These are phyloP conservation scores for Omphalotus olearius DNA, from an alignment of 1,284 basidiomycete genomes.

Conservation along the genomic window DNA sequence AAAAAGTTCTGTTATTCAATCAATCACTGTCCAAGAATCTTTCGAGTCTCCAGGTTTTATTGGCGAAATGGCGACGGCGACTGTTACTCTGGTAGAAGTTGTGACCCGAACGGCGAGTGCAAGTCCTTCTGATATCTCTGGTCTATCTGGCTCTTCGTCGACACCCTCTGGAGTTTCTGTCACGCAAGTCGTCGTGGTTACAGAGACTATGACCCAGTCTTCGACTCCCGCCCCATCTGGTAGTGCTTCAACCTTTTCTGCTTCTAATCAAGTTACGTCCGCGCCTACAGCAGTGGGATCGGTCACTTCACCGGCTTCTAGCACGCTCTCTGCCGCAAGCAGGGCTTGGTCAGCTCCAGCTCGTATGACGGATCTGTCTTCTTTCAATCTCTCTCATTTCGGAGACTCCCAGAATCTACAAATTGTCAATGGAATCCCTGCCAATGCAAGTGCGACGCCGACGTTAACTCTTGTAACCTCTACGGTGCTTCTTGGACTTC, in stretches of 20 bases:
- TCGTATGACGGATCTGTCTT: constrained; percentile 50
- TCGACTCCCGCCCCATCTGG: neutral
- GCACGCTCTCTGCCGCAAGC: constrained; percentile 9
- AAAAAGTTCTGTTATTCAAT: no score
- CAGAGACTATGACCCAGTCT: neutral
- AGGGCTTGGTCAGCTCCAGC: constrained; percentile 46
- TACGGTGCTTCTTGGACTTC: constrained; percentile 8
- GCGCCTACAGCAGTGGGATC: neutral
- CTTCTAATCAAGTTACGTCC: neutral
- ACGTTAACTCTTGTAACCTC: constrained; percentile 7
- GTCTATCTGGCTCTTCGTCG: neutral
- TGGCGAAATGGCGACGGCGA: neutral
- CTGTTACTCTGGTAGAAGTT: neutral
- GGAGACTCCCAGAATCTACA: constrained; percentile 53
- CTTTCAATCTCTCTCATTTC: constrained; percentile 59
- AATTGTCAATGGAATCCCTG: constrained; percentile 47
- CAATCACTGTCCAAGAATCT: neutral
- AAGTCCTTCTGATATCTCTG: neutral
- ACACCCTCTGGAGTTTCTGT: neutral
- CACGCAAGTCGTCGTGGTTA: neutral
- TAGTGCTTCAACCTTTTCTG: neutral
- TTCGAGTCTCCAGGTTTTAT: neutral
- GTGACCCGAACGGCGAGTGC: neutral
- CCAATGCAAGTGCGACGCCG: constrained; percentile 25
- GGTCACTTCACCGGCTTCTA: neutral